Evolutionary conservation across 148 eudicot species (phyloP).

Genomic region (Bassia scoparia): DNA sequence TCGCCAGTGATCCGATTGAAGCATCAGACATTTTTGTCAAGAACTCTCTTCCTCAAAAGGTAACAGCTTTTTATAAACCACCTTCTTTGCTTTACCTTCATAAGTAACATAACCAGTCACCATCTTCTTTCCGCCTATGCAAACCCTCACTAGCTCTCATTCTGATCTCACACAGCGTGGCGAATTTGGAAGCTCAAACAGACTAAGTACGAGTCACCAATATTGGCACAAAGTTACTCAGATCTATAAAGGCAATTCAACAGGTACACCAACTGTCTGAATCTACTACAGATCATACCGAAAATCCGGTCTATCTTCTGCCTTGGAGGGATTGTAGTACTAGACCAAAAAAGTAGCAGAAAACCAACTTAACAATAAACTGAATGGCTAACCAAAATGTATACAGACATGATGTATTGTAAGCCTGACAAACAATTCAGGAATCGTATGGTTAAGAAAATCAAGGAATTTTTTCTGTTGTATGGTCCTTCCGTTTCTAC

Average conservation of each 20-base stretch:
- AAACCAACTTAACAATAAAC: constrained; percentile 21
- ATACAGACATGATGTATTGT: constrained; percentile 29
- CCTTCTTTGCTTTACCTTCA: constrained; percentile 13
- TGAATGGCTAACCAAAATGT: constrained; percentile 23
- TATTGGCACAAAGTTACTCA: constrained; percentile 59
- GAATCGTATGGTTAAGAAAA: no score
- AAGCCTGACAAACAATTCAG: no score
- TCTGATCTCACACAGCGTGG: no score
- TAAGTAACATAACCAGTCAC: constrained; percentile 1
- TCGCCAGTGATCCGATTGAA: constrained; percentile 70
- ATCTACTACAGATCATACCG: constrained; percentile 57
- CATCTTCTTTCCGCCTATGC: constrained; percentile 9
- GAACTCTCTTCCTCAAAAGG: constrained; percentile 62
- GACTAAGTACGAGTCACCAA: constrained; percentile 56
- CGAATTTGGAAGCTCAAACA: constrained; percentile 37
- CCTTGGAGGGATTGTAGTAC: constrained; percentile 38
- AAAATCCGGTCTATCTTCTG: constrained; percentile 45
- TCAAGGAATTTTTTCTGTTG: no score
- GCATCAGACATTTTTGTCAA: constrained; percentile 66
- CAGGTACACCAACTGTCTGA: constrained; percentile 69
- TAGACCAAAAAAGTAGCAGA: constrained; percentile 21
- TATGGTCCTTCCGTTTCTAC: no score
- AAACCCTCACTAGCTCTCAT: not conserved
- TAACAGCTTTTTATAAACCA: constrained; percentile 26
- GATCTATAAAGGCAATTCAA: constrained; percentile 64